Evolutionary conservation across 495 filamentous ascomycete genomes (phyloP).

Genomic region (Aspergillus carlsbadensis): DNA sequence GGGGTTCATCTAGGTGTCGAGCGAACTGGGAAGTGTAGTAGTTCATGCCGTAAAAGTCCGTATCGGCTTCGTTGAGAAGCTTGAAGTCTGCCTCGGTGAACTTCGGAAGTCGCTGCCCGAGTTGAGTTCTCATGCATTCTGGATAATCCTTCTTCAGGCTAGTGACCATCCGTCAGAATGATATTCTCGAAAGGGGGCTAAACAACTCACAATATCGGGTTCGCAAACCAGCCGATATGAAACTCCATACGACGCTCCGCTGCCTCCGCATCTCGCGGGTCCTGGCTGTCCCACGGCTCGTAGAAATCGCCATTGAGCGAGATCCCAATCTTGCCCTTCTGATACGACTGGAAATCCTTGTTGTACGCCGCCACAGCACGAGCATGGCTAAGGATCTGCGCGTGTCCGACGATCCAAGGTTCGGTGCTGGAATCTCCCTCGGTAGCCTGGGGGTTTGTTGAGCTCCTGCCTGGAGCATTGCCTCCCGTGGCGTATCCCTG

Average conservation of each 20-base stretch:
- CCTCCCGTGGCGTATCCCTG: neutral
- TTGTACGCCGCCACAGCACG: slow-evolving; percentile 40
- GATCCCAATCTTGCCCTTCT: slow-evolving; percentile 26
- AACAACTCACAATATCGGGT: slow-evolving; percentile 56
- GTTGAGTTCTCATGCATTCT: slow-evolving; percentile 62
- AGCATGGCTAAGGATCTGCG: slow-evolving; percentile 37
- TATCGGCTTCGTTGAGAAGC: slow-evolving; percentile 49
- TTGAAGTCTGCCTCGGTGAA: slow-evolving; percentile 59
- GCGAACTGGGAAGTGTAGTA: slow-evolving; percentile 75
- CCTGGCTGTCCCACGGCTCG: slow-evolving; percentile 39
- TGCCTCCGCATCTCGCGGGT: slow-evolving; percentile 26
- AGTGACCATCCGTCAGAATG: neutral
- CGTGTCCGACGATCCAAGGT: slow-evolving; percentile 45
- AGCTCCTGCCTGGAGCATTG: neutral
- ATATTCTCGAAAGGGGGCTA: neutral
- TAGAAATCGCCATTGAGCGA: slow-evolving; percentile 50
- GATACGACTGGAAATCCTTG: slow-evolving; percentile 29
- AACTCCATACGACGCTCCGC: slow-evolving; percentile 47
- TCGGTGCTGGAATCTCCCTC: slow-evolving; percentile 35
- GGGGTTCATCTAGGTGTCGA: slow-evolving; percentile 36
- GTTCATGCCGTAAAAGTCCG: slow-evolving; percentile 73
- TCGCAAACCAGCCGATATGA: slow-evolving; percentile 53
- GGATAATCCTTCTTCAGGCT: slow-evolving; percentile 60
- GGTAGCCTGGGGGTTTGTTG: neutral
- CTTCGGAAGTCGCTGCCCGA: slow-evolving; percentile 62